phyloP scores from a whole-genome alignment of 2,329 filamentous ascomycete species.

The Phialophora chinensis region DNA sequence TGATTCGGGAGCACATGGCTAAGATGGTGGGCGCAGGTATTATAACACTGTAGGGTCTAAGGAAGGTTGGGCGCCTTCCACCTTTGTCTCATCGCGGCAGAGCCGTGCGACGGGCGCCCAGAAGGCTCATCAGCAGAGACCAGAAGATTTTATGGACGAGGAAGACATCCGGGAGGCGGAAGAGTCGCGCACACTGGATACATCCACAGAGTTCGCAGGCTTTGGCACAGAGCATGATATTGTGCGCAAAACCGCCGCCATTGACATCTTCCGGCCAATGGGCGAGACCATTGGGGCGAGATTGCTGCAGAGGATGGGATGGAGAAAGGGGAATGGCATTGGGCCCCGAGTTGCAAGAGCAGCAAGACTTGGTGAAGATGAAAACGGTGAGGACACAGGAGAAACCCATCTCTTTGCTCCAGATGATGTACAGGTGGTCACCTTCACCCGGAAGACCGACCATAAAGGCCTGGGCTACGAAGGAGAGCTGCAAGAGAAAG shows the following conservation, averaged over 20 bases:
- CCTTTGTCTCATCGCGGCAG: conserved; percentile 86
- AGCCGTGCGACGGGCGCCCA: conserved; percentile 76
- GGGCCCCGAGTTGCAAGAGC: conserved; percentile 81
- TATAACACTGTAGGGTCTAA: conserved; percentile 98
- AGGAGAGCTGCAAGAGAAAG: conserved; percentile 45
- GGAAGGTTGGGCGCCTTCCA: conserved; percentile 93
- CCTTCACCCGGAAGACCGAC: conserved; percentile 53
- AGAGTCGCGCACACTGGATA: conserved; percentile 76
- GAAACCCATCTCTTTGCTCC: conserved; percentile 81
- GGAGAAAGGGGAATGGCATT: conserved; percentile 91
- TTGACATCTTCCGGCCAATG: conserved; percentile 72
- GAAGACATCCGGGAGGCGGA: conserved; percentile 89
- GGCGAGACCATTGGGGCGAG: conserved; percentile 88
- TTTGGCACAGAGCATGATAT: conserved; percentile 70
- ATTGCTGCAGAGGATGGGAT: conserved; percentile 89
- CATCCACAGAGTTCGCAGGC: conserved; percentile 73
- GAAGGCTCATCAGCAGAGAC: conserved; percentile 61
- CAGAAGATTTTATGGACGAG: conserved; percentile 97
- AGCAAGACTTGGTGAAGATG: conserved; percentile 65
- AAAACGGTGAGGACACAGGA: conserved; percentile 47
- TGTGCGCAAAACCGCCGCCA: conserved; percentile 61
- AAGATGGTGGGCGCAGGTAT: conserved; percentile 66
- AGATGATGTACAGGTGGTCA: conserved; percentile 72
- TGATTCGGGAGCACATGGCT: conserved; percentile 43
- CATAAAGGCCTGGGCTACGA: conserved; percentile 55